These are phyloP conservation scores for Naganishia vaughanmartiniae DNA, from an alignment of 768 basidiomycete species.

Conservation along the genomic window DNA sequence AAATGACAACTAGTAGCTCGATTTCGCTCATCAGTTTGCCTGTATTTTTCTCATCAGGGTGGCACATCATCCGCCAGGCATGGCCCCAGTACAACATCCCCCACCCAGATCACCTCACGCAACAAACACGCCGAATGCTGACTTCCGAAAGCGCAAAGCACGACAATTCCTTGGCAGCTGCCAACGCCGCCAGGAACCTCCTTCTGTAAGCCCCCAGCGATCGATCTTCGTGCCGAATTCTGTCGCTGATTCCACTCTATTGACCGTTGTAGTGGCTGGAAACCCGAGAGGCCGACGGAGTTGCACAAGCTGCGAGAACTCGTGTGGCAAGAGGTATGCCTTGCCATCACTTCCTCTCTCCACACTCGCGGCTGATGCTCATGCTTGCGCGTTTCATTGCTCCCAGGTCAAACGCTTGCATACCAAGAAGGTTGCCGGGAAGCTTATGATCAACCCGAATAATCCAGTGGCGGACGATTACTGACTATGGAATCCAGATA, in stretches of 20 bases:
- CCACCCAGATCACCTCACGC: constrained; percentile 40
- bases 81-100: constrained; percentile 49
- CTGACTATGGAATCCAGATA: neutral
- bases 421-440: constrained; percentile 26
- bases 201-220: constrained; percentile 39
- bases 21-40: neutral
- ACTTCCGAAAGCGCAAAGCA: constrained; percentile 33
- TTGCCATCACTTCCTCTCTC: neutral
- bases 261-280: constrained; percentile 40
- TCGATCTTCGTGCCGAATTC: neutral
- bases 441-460: constrained; percentile 27
- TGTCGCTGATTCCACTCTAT: neutral
- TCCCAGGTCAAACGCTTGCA: constrained; percentile 30
- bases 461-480: neutral
- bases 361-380: neutral
- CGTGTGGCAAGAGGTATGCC: constrained; percentile 50
- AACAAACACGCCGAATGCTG: constrained; percentile 38
- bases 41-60: constrained; percentile 38
- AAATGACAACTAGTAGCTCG: neutral
- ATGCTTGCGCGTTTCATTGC: neutral
- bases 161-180: constrained; percentile 48
- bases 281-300: constrained; percentile 47
- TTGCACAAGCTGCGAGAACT: constrained; percentile 45
- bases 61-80: constrained; percentile 48
- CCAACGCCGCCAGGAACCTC: constrained; percentile 46